Evolutionary conservation across 1,284 basidiomycete species (phyloP), one percentile per base, ranked within the genome.

Genomic region (Phenoliferia sp.): DNA sequence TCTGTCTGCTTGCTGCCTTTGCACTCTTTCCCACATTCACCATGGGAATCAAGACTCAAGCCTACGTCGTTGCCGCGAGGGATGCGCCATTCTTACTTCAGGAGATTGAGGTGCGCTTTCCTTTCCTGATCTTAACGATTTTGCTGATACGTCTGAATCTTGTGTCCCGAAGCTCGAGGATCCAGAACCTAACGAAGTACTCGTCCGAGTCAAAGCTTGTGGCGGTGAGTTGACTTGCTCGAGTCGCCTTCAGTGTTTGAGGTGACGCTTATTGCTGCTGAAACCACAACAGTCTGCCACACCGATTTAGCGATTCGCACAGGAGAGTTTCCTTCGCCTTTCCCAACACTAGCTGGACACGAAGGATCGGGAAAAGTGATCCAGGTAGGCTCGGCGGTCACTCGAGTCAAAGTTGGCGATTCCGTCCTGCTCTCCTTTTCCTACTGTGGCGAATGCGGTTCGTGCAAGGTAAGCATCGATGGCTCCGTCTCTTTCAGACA

Each of bases 331-430:
- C 72, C 72, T 0, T 65, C 68, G 6, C 52, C 68, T 0, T 73
- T 72, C 50, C 72, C 72, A 5, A 59, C 59, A 52, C 55, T 67
- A n/a, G 61, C 62, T 19, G 72, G 72, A 0, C 69, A 68, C 55
- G 72, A 74, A 52, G 72, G 72, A 36, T 26, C 63, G 3, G 72
- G 72, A 9, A 35, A 19, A 0, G 67, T 74, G n/a, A 22, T 67
- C 22, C 22, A 35, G 12, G 62, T 69, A n/a, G 72, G 72, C 2
- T 52, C 50, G 29, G 59, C 61, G 5, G 72, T 70, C 31, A 56
- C 32, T 19, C 34, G 58, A 28, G 61, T 68, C 52, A 16, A 9
- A 31, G 26, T 26, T 2, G 57, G 56, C 0, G 67, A 73, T 28
- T 17, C 34, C 3, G 69, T 71, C 32, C 64, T 73, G 6, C 65